Evolutionary conservation across 2,329 filamentous ascomycete species (phyloP).

Genomic region (Trichoderma atrobrunneum): DNA sequence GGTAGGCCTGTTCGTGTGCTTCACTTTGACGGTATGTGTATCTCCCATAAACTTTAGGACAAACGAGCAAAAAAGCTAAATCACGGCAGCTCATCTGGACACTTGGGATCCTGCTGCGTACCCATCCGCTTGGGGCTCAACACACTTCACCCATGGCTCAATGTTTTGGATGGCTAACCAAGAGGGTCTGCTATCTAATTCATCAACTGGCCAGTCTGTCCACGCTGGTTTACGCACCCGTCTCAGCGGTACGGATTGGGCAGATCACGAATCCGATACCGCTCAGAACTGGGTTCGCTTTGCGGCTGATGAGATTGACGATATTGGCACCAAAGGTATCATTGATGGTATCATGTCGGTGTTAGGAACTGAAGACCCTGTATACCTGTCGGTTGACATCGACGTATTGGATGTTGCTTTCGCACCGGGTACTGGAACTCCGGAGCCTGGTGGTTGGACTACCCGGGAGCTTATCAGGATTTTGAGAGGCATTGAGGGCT

Average conservation of each 20-base stretch:
- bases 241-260: slow-evolving; percentile 62
- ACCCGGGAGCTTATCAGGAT: slow-evolving; percentile 84
- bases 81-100: slow-evolving; percentile 60
- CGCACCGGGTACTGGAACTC: slow-evolving; percentile 76
- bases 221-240: slow-evolving; percentile 82
- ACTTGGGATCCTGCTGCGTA: slow-evolving; percentile 83
- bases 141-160: slow-evolving; percentile 77
- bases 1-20: slow-evolving; percentile 64
- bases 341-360: slow-evolving; percentile 67
- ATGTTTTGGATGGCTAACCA: slow-evolving; percentile 88
- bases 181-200: slow-evolving; percentile 74
- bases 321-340: slow-evolving; percentile 69
- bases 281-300: slow-evolving; percentile 77
- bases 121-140: slow-evolving; percentile 50
- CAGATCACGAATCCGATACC: slow-evolving; percentile 69
- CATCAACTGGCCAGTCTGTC: slow-evolving; percentile 66
- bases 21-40: slow-evolving; percentile 60
- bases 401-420: slow-evolving; percentile 74
- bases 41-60: background rate
- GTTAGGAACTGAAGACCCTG: slow-evolving; percentile 72
- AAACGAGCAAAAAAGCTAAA: slow-evolving; percentile 23
- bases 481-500: slow-evolving; percentile 71
- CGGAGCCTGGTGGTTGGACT: slow-evolving; percentile 89
- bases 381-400: slow-evolving; percentile 79
- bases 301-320: slow-evolving; percentile 80